Conservation (phyloP, 352 stramenopile genomes). For the Phytophthora brassicae region DNA sequence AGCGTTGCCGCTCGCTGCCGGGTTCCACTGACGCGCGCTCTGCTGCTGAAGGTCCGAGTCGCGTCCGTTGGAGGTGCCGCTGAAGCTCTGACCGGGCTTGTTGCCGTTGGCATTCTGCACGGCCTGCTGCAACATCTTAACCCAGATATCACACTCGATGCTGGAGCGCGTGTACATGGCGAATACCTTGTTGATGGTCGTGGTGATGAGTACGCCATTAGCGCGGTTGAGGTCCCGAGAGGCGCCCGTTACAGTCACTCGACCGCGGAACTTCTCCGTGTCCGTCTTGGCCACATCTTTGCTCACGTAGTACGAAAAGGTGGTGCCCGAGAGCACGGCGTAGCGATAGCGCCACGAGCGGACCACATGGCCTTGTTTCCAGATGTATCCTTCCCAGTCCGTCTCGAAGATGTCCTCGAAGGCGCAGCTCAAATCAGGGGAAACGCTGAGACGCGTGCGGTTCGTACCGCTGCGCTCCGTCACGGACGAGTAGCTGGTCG, state of each 20-base stretch:
- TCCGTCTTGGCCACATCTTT: slow-evolving; percentile 80
- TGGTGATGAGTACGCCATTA: slow-evolving; percentile 83
- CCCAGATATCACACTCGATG: slow-evolving; percentile 83
- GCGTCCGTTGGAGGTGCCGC: slow-evolving; percentile 43
- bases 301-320: slow-evolving; percentile 81
- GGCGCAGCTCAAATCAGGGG: slow-evolving; percentile 61
- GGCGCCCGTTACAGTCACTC: slow-evolving; percentile 78
- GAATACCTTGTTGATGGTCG: slow-evolving; percentile 87
- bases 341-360: slow-evolving; percentile 86
- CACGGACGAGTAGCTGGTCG: slow-evolving; percentile 49
- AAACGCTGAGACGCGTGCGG: slow-evolving; percentile 60
- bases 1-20: slow-evolving; percentile 14
- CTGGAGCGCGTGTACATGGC: slow-evolving; percentile 80
- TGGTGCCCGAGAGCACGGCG: slow-evolving; percentile 75
- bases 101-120: slow-evolving; percentile 51
- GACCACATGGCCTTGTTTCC: slow-evolving; percentile 87
- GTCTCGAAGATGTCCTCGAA: slow-evolving; percentile 88
- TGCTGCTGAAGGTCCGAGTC: slow-evolving; percentile 68
- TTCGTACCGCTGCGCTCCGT: slow-evolving; percentile 34
- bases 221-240: slow-evolving; percentile 59
- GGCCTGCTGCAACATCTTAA: slow-evolving; percentile 82
- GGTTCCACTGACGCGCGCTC: slow-evolving; percentile 35
- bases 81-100: slow-evolving; percentile 63
- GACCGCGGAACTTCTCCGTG: slow-evolving; percentile 83
- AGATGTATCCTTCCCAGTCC: slow-evolving; percentile 88